These are phyloP conservation scores for Sugiyamaella grinbergsii DNA, from an alignment of 1,139 yeast species.

Conservation along the genomic window DNA sequence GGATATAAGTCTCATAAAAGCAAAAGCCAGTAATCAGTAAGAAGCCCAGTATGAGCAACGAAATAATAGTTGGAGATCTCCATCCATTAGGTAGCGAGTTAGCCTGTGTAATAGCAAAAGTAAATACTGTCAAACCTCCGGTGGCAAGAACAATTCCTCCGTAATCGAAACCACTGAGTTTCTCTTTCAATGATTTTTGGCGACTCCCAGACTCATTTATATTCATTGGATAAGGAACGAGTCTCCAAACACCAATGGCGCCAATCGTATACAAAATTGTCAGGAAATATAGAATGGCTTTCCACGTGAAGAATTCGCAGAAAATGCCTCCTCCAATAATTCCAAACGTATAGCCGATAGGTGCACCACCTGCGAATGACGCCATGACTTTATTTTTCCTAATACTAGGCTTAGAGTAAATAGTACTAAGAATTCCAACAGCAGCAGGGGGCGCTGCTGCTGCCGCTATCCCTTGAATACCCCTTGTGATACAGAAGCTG, in stretches of 20 bases:
- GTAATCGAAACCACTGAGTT: constrained; percentile 43
- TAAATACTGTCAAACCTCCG: constrained; percentile 45
- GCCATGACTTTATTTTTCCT: constrained; percentile 50
- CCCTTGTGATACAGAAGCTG: constrained; percentile 45
- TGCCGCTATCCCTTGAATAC: constrained; percentile 47
- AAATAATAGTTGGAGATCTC: constrained; percentile 50
- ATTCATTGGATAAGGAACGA: constrained; percentile 37
- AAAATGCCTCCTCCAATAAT: constrained; percentile 49
- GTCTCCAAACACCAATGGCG: constrained; percentile 36
- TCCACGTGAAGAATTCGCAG: constrained; percentile 45
- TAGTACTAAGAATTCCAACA: constrained; percentile 49
- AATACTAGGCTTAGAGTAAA: constrained; percentile 41
- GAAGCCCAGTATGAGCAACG: constrained; percentile 46
- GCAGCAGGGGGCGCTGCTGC: constrained; percentile 50
- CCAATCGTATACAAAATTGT: constrained; percentile 44
- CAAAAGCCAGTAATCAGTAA: constrained; percentile 42
- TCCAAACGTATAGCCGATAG: constrained; percentile 49
- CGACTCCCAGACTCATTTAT: constrained; percentile 30
- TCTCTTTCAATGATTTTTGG: constrained; percentile 24
- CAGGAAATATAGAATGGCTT: constrained; percentile 46
- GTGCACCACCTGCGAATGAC: constrained; percentile 51
- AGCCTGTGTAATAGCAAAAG: constrained; percentile 48
- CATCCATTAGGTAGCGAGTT: constrained; percentile 46
- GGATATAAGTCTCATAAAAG: constrained; percentile 45
- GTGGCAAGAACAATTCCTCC: constrained; percentile 47